Conservation (phyloP, 2,329 filamentous ascomycete genomes). For the Penicillium crustosum region DNA sequence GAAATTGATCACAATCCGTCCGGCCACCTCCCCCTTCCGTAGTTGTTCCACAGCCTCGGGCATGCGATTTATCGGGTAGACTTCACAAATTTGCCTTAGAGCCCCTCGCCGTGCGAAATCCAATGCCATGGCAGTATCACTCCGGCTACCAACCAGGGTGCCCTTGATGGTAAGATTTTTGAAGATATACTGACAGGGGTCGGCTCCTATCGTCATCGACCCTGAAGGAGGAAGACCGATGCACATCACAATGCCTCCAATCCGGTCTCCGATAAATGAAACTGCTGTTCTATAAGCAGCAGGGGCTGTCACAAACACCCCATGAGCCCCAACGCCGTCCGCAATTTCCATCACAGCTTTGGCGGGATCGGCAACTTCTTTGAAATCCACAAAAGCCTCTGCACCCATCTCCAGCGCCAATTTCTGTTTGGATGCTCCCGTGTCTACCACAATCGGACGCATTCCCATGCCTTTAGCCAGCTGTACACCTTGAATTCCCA, state of each 20-base stretch:
- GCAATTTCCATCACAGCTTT: constrained; percentile 49
- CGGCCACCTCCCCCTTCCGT: constrained; percentile 52
- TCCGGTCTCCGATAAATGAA: constrained; percentile 41
- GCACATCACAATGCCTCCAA: constrained; percentile 56
- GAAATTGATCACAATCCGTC: constrained; percentile 56
- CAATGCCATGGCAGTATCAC: constrained; percentile 35
- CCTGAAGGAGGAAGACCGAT: constrained; percentile 41
- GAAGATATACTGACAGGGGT: constrained; percentile 29
- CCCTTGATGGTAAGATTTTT: constrained; percentile 31
- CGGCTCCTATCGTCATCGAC: constrained; percentile 24
- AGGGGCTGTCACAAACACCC: constrained; percentile 43
- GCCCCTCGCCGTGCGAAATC: constrained; percentile 52
- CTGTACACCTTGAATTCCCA: constrained; percentile 60
- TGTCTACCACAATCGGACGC: constrained; percentile 57
- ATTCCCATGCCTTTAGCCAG: constrained; percentile 57
- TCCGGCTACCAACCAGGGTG: constrained; percentile 33
- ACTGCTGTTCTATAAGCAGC: constrained; percentile 45
- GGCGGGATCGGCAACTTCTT: constrained; percentile 35
- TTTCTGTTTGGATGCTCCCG: constrained; percentile 49
- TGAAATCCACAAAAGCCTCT: constrained; percentile 59
- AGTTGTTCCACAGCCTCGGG: constrained; percentile 54
- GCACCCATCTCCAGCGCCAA: constrained; percentile 53
- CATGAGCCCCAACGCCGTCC: constrained; percentile 51
- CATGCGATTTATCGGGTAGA: constrained; percentile 48
- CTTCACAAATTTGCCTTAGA: constrained; percentile 52